Conservation (phyloP, 1,139 yeast genomes). For the Hansenula lynferdii region DNA sequence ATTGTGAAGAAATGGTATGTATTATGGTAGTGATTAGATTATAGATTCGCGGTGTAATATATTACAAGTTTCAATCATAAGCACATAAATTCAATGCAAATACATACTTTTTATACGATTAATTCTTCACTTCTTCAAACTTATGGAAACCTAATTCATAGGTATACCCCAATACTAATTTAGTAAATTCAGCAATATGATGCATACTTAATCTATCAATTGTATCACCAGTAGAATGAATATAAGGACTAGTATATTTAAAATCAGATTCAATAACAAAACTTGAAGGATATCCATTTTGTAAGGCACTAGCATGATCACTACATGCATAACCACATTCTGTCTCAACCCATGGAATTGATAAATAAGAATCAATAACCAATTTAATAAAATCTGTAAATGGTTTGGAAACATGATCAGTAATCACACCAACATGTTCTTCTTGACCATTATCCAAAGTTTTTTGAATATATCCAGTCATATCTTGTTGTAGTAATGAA, state of each 20-base stretch:
- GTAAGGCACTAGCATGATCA: slow-evolving; percentile 84
- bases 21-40: too few relatives aligned
- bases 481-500: slow-evolving; percentile 91
- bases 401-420: slow-evolving; percentile 60
- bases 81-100: neutral
- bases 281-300: slow-evolving; percentile 78
- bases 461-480: slow-evolving; percentile 80
- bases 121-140: slow-evolving; percentile 10
- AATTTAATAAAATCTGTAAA: slow-evolving; percentile 62
- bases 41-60: neutral
- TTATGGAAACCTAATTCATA: slow-evolving; percentile 53
- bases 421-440: slow-evolving; percentile 76
- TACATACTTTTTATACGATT: too few relatives aligned
- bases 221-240: slow-evolving; percentile 79
- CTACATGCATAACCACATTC: slow-evolving; percentile 91
- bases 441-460: slow-evolving; percentile 50
- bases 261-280: slow-evolving; percentile 78
- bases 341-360: slow-evolving; percentile 68
- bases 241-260: slow-evolving; percentile 55
- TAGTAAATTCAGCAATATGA: slow-evolving; percentile 77
- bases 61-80: neutral
- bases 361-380: slow-evolving; percentile 55
- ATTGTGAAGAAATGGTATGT: too few relatives aligned
- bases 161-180: slow-evolving; percentile 65
- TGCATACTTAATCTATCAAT: slow-evolving; percentile 71